A percentile compares a stretch with the other conserved stretches of the same genome.
Evolutionary conservation across 257 asterid genomes (phyloP).

Genomic region (Nicotiana paniculata): DNA sequence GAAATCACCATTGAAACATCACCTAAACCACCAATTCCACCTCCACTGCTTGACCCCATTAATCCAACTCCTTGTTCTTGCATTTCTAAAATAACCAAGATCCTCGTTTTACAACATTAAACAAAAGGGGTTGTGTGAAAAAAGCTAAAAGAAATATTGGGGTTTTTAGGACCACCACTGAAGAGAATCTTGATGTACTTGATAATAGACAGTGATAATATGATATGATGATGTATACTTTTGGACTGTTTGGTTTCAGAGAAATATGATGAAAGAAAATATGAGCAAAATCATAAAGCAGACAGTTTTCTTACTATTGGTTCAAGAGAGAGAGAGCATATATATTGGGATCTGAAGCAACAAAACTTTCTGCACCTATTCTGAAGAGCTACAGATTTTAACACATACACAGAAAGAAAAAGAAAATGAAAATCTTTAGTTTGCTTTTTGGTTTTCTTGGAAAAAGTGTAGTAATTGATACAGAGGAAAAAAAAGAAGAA

Average conservation of each 20-base stretch:
- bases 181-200: slow-evolving; percentile 8
- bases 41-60: slow-evolving; percentile 19
- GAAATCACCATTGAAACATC: slow-evolving; percentile 22
- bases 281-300: slow-evolving; percentile 4
- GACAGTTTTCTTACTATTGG: slow-evolving; percentile 24
- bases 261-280: neutral
- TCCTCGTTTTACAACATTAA: neutral
- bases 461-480: slow-evolving; percentile 6
- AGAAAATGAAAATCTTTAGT: neutral
- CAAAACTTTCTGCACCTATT: slow-evolving; percentile 53
- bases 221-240: neutral
- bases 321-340: neutral
- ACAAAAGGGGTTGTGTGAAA: slow-evolving; percentile 18
- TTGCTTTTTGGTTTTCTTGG: slow-evolving; percentile 19
- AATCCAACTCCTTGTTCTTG: slow-evolving; percentile 34
- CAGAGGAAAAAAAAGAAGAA: slow-evolving; percentile 8
- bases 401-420: slow-evolving; percentile 33
- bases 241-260: neutral
- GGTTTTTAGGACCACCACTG: slow-evolving; percentile 7
- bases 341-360: slow-evolving; percentile 61
- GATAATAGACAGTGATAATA: neutral
- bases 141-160: slow-evolving; percentile 17
- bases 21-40: slow-evolving; percentile 15
- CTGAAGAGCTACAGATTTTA: slow-evolving; percentile 33
- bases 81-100: slow-evolving; percentile 13